Evolutionary conservation across 345 rosid genomes (phyloP), one percentile per base, ranked within the genome.

Genomic region (Microthlaspi erraticum): DNA sequence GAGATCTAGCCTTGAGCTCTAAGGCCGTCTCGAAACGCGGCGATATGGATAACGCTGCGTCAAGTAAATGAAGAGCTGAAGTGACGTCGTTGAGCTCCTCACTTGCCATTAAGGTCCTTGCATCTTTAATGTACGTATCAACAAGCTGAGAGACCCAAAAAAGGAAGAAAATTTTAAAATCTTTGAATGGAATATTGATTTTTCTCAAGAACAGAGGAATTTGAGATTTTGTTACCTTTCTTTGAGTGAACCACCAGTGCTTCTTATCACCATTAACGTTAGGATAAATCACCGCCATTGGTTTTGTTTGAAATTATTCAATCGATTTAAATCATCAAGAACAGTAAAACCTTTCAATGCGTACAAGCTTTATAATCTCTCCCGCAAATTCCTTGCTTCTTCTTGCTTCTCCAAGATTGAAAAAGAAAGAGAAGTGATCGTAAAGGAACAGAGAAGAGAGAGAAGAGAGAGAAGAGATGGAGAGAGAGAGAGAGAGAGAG

Each of bases 211-310:
- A 9, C 1, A 46, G 5, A 11, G 7, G 4, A 7, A 23, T 9
- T 46, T 4, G 23, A 10, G 3, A 26, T 1, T 53, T 7, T 16
- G 8, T 50, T 62, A 87, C 99, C 96, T 86, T 93, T 59, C 94
- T 74, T 65, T 89, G 88, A 76, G 79, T 87, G 70, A 91, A 90
- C 99, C 99, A 94, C 96, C 97, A 91, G 72, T 83, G 93, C 59
- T 84, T 89, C 82, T 80, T 91, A 18, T 88, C 91, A n/a, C 73
- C 68, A 75, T 31, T 68, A 20, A 61, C 69, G 60, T 65, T 72
- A 43, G 73, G 60, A 69, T 45, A 72, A 8, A 73, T 88, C 69
- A 73, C 89, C 69, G 86, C 45, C 69, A 48, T 63, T 68, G 60
- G 17, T 71, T 4, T 53, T 37, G 18, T 31, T 42, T 34, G 77